Percentiles rank a stretch among this genome's conserved stretches.
Evolutionary conservation across 257 asterid genomes (phyloP).

Genomic region (Przewalskia tangutica): DNA sequence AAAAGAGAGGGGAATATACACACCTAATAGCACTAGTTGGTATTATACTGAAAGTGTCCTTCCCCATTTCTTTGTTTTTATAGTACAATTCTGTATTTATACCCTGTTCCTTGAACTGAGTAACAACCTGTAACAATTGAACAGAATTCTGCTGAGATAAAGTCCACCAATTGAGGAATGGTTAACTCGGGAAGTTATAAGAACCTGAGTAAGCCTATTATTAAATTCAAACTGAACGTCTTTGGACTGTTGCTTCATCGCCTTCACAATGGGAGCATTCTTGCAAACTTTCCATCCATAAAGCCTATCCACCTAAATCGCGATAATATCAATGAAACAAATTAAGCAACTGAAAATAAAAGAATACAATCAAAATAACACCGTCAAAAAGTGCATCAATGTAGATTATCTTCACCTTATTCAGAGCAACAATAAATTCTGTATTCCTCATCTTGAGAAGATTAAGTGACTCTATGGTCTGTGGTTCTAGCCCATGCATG

Average conservation of each 20-base stretch:
- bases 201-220: conserved; percentile 64
- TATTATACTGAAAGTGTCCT: conserved; percentile 69
- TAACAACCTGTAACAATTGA: conserved; percentile 38
- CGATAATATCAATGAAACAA: conserved; percentile 2
- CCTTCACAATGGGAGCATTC: conserved; percentile 75
- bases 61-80: conserved; percentile 77
- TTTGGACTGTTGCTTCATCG: conserved; percentile 67
- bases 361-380: neutral
- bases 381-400: neutral
- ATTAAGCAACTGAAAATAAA: neutral
- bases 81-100: conserved; percentile 82
- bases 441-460: conserved; percentile 91
- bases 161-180: neutral
- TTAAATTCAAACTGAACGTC: conserved; percentile 68
- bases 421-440: conserved; percentile 80
- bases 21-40: conserved; percentile 99
- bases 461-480: conserved; percentile 90
- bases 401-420: conserved; percentile 50
- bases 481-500: conserved; percentile 98
- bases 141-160: neutral
- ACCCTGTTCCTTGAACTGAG: conserved; percentile 89
- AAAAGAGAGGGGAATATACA: neutral
- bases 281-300: conserved; percentile 74
- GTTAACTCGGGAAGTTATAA: neutral
- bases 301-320: conserved; percentile 70